phyloP scores from a whole-genome alignment of 169 alveolate genomes.

The Prorocentrum cordatum region DNA sequence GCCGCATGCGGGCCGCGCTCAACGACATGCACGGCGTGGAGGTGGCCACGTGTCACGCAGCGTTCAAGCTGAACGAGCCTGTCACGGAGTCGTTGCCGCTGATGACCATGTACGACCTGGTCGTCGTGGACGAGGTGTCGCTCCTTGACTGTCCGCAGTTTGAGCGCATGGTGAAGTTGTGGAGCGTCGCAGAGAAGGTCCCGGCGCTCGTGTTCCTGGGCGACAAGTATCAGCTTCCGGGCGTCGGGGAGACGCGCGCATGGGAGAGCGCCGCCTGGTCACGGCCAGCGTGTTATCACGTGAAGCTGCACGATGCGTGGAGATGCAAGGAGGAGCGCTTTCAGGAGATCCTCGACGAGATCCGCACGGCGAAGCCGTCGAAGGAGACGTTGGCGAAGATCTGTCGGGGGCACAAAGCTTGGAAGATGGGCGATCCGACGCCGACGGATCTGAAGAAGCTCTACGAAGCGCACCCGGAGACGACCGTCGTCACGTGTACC shows the following conservation, averaged over 20 bases:
- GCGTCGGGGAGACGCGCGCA: slow-evolving; percentile 3
- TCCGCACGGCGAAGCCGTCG: not conserved
- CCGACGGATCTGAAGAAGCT: not conserved
- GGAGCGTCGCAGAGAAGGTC: not conserved
- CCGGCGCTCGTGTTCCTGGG: not conserved
- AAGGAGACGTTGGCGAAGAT: not conserved
- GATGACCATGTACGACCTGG: not conserved
- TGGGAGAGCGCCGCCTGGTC: slow-evolving; percentile 7
- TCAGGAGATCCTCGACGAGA: not conserved
- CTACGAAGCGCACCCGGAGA: slow-evolving; percentile 23
- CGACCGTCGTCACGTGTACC: not conserved
- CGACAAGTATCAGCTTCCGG: not conserved
- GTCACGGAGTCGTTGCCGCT: not conserved
- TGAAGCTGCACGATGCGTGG: not conserved
- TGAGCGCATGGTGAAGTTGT: not conserved
- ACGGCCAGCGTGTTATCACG: not conserved
- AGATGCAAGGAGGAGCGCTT: slow-evolving; percentile 26
- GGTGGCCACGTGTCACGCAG: slow-evolving; percentile 31
- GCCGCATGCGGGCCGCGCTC: not conserved
- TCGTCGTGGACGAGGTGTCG: slow-evolving; percentile 14
- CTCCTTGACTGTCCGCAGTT: not conserved
- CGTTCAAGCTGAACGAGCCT: not conserved
- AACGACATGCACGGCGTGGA: not conserved
- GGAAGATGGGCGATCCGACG: not conserved
- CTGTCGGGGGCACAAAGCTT: not conserved